Evolutionary conservation across 108 stramenopile genomes (phyloP).

Genomic region (Skeletonema costatum): DNA sequence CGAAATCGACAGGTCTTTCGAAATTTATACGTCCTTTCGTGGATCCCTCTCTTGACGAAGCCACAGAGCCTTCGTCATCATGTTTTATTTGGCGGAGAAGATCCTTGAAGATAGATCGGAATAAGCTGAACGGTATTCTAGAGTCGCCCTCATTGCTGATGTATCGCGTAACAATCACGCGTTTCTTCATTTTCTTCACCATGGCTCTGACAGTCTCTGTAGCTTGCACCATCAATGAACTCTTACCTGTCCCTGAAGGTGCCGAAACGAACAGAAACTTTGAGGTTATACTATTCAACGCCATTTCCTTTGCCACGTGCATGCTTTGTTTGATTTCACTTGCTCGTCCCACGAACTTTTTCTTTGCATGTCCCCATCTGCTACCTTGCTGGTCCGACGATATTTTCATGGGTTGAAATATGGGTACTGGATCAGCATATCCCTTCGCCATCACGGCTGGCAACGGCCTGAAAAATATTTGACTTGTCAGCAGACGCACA

Average conservation of each 20-base stretch:
- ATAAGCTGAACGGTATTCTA: conserved; percentile 64
- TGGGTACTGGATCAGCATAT: conserved; percentile 70
- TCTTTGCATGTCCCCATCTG: conserved; percentile 44
- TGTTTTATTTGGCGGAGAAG: conserved; percentile 38
- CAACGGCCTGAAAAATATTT: conserved; percentile 59
- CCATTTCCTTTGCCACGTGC: conserved; percentile 49
- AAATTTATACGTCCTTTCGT: background rate
- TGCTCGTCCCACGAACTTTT: conserved; percentile 66
- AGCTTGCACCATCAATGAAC: conserved; percentile 51
- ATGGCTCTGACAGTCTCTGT: conserved; percentile 56
- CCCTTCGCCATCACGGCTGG: conserved; percentile 72
- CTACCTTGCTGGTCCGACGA: conserved; percentile 13
- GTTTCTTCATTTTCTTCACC: conserved; percentile 34
- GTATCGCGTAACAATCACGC: conserved; percentile 56
- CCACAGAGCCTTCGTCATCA: conserved; percentile 30
- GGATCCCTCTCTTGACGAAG: background rate
- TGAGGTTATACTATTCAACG: conserved; percentile 8
- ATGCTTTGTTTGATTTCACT: conserved; percentile 56
- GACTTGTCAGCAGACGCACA: conserved; percentile 54
- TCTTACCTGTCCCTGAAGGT: conserved; percentile 65
- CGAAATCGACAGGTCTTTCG: conserved; percentile 1
- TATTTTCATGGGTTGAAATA: conserved; percentile 68
- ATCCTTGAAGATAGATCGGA: conserved; percentile 60
- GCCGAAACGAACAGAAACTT: conserved; percentile 49
- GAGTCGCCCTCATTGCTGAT: conserved; percentile 61